Evolutionary conservation across 495 filamentous ascomycete species (phyloP).

Genomic region (Penicillium turbatum): DNA sequence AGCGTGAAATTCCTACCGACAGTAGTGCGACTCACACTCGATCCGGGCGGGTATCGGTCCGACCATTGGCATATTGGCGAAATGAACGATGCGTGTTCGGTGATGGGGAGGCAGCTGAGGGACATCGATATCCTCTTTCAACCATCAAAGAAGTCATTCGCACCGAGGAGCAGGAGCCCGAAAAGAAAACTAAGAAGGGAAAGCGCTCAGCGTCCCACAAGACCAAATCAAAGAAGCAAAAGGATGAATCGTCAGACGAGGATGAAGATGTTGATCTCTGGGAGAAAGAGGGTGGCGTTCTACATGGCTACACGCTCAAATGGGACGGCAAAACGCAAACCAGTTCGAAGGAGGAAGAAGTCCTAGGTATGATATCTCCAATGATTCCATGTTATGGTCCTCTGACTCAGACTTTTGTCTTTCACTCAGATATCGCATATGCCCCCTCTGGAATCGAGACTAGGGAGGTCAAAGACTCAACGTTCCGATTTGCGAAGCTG

Average conservation of each 20-base stretch:
- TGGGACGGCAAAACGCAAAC: conserved; percentile 53
- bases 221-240: conserved; percentile 35
- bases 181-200: conserved; percentile 26
- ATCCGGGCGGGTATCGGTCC: conserved; percentile 55
- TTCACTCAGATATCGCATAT: conserved; percentile 61
- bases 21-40: conserved; percentile 47
- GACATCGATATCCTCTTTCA: conserved; percentile 54
- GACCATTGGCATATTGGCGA: conserved; percentile 82
- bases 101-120: conserved; percentile 49
- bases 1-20: conserved; percentile 59
- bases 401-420: conserved; percentile 10
- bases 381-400: background rate
- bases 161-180: conserved; percentile 56
- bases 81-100: conserved; percentile 74
- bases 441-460: conserved; percentile 71
- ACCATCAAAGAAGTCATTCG: conserved; percentile 72
- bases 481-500: conserved; percentile 83
- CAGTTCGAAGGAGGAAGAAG: conserved; percentile 53
- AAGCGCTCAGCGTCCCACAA: conserved; percentile 33
- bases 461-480: conserved; percentile 64
- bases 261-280: conserved; percentile 54
- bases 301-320: conserved; percentile 52
- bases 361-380: conserved; percentile 43
- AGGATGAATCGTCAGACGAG: conserved; percentile 38
- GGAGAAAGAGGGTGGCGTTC: conserved; percentile 56